phyloP scores from a whole-genome alignment of 495 filamentous ascomycete species.

The Trichoderma orchidacearum region DNA sequence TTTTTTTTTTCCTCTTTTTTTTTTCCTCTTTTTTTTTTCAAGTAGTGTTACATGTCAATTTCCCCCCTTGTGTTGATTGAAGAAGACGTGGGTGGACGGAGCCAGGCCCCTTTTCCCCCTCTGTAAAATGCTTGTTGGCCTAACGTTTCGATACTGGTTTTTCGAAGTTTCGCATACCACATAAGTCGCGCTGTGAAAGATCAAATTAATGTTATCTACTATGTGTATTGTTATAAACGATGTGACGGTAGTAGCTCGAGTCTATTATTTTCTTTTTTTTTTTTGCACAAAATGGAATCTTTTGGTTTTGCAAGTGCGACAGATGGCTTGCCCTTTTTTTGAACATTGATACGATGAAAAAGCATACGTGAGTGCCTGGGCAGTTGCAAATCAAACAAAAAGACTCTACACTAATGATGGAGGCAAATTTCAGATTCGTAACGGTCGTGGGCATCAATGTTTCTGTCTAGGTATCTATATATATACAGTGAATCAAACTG shows the following conservation, averaged over 20 bases:
- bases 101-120: background rate
- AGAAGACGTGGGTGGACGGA: background rate
- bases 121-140: background rate
- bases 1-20: background rate
- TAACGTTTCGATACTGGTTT: background rate
- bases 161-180: background rate
- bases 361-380: too few species aligned
- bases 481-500: background rate
- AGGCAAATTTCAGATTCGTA: background rate
- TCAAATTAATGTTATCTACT: background rate
- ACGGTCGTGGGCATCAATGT: background rate
- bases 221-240: constrained; percentile 6
- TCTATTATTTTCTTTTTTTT: too few species aligned
- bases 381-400: too few species aligned
- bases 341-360: too few species aligned
- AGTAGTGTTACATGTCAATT: background rate
- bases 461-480: background rate
- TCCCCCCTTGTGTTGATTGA: background rate
- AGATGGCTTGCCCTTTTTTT: too few species aligned
- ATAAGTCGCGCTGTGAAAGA: background rate
- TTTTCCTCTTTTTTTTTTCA: background rate
- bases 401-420: too few species aligned
- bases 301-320: too few species aligned
- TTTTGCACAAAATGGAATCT: too few species aligned
- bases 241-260: background rate